Conservation (phyloP, 2,329 filamentous ascomycete genomes). For the Colletotrichum sp. region DNA sequence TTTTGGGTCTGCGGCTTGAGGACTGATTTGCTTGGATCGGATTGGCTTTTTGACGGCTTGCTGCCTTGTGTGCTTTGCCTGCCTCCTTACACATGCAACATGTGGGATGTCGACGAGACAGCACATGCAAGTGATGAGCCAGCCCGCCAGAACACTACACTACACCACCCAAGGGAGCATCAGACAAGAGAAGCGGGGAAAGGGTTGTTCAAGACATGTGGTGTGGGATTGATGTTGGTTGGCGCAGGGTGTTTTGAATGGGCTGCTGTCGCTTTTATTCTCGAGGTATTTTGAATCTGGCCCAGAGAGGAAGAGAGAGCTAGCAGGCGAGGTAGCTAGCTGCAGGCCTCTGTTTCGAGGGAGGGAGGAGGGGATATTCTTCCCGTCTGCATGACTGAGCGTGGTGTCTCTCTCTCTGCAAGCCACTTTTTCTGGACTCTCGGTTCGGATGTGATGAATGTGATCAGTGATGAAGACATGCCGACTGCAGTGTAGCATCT, state of each 20-base stretch:
- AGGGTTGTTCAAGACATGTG: neutral
- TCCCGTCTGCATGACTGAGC: neutral
- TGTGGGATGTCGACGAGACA: neutral
- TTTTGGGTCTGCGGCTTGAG: neutral
- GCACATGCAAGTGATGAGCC: conserved; percentile 8
- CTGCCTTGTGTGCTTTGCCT: neutral
- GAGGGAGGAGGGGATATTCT: neutral
- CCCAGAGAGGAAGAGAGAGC: neutral
- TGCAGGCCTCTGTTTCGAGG: neutral
- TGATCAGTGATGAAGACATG: neutral
- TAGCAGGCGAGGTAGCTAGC: neutral
- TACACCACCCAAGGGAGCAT: neutral
- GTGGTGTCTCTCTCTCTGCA: neutral
- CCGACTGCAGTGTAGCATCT: neutral
- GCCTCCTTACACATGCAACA: neutral
- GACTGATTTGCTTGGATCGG: neutral
- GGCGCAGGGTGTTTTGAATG: neutral
- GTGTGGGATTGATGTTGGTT: neutral
- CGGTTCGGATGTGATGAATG: neutral
- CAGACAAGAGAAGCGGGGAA: neutral
- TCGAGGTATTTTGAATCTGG: neutral
- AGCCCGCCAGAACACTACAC: neutral
- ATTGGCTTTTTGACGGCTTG: neutral
- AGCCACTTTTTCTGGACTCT: neutral
- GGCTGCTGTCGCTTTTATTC: neutral